These are phyloP conservation scores for Mycocentrospora acerina DNA, from an alignment of 2,329 filamentous ascomycete species.

Conservation along the genomic window DNA sequence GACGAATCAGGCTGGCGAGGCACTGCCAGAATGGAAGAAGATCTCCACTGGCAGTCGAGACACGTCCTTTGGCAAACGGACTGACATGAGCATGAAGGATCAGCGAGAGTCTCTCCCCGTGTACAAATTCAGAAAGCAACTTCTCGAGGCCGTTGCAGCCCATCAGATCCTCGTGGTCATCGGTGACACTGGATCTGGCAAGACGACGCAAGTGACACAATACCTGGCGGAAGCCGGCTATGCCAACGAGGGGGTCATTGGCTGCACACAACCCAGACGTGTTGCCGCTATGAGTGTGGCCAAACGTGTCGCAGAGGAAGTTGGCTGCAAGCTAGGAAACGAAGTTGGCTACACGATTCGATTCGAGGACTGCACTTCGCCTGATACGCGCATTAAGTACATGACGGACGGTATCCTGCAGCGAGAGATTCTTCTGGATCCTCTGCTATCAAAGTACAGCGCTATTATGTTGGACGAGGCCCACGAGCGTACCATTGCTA, in stretches of 20 bases:
- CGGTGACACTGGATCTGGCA: constrained; percentile 94
- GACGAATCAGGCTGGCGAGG: constrained; percentile 60
- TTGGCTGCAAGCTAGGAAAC: constrained; percentile 89
- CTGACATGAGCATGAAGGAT: constrained; percentile 89
- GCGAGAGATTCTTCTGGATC: constrained; percentile 94
- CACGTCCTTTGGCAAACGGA: constrained; percentile 80
- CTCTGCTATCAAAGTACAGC: constrained; percentile 87
- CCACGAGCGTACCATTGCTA: constrained; percentile 95
- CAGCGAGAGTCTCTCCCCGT: constrained; percentile 89
- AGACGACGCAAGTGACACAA: constrained; percentile 95
- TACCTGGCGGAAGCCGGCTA: constrained; percentile 93
- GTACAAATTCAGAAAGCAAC: constrained; percentile 80
- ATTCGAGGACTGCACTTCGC: constrained; percentile 92
- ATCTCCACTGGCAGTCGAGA: constrained; percentile 79
- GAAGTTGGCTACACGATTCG: constrained; percentile 99
- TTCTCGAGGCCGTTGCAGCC: constrained; percentile 81
- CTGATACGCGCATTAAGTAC: constrained; percentile 93
- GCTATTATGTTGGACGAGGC: constrained; percentile 98
- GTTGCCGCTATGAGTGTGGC: constrained; percentile 98
- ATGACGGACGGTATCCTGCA: constrained; percentile 99
- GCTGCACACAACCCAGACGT: constrained; percentile 94
- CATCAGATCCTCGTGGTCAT: constrained; percentile 96
- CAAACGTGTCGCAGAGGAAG: constrained; percentile 94
- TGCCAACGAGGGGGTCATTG: constrained; percentile 82
- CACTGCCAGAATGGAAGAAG: constrained; percentile 89